Percentiles rank a stretch among this genome's conserved stretches.
Conservation (phyloP, 257 asterid genomes). For the Salvia miltiorrhiza region DNA sequence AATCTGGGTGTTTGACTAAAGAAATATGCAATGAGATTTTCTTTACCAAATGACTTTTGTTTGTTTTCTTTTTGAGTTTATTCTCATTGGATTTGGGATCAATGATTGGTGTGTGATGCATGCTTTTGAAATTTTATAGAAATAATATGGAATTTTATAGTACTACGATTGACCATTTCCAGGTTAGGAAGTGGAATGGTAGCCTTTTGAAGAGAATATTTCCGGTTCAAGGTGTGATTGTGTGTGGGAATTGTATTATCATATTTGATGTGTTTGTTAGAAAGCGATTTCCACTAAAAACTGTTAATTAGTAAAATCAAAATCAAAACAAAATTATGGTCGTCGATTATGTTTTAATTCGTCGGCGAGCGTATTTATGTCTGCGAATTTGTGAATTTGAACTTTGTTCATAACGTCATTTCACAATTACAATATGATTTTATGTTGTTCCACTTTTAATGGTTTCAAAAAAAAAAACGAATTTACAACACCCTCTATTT, state of each 20-base stretch:
- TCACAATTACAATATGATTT: no score
- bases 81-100: background rate
- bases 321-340: no score
- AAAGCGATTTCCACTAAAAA: no score
- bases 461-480: no score
- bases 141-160: background rate
- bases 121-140: background rate
- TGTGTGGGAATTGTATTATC: background rate
- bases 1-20: background rate
- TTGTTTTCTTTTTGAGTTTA: conserved; percentile 3
- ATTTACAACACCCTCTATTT: no score
- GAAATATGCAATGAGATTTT: background rate
- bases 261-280: no score
- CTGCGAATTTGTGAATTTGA: no score
- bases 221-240: background rate
- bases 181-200: background rate
- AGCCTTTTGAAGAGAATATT: background rate
- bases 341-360: no score
- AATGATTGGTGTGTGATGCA: conserved; percentile 9
- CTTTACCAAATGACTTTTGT: conserved; percentile 7
- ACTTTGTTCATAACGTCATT: no score
- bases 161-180: conserved; percentile 2
- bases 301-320: no score
- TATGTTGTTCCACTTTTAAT: no score
- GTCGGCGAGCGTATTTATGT: no score